Base-by-base conservation (phyloP, 2,329 filamentous ascomycete species). In the Blastomyces parvus region DNA sequence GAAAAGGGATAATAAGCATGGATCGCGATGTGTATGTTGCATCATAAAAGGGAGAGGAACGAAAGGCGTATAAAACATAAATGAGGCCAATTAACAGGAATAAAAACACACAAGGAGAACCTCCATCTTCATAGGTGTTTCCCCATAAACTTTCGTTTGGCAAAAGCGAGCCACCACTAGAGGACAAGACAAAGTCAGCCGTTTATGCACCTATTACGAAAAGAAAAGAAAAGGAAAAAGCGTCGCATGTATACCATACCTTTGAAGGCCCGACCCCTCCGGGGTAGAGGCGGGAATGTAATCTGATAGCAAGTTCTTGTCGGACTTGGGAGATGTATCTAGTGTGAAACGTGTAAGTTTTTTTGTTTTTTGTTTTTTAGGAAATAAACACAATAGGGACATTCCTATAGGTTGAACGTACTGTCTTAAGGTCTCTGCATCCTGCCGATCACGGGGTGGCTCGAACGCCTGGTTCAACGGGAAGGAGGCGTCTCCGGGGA, bases 101-200 rank as follows among this genome's bases (percentile, higher is more conserved):
- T 9, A 63, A n/a, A 58, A 59, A 52, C 33, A 61, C 36, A 50
- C 22, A 33, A 25, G 8, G 22, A 33, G 56, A 61, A 13, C 11
- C 3, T 14, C 14, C 11, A 33, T 11, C n/a, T 71, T 69, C 82
- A 92, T 78, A 94, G 80, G 69, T 85, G 84, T 86, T 97, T 97
- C 76, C 92, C 92, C 94, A 99, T 97, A 75, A 99, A 99, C 86
- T 97, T 97, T 80, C 94, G 88, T 87, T 97, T 97, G 62, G 90
- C 90, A 76, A 97, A 99, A 82, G 94, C 97, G 76, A 99, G 79
- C 94, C 94, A 99, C 90, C 93, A 97, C 86, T 95, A 85, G 50
- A n/a, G 63, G 53, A 19, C 7, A 48, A 33, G 3, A 19, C 36
- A 38, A 57, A n/a, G 64, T 61, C n/a, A 59, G 57, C 25, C 30